Base-by-base conservation (phyloP, 2,329 filamentous ascomycete genomes). In the Hyphodiscus sp. region DNA sequence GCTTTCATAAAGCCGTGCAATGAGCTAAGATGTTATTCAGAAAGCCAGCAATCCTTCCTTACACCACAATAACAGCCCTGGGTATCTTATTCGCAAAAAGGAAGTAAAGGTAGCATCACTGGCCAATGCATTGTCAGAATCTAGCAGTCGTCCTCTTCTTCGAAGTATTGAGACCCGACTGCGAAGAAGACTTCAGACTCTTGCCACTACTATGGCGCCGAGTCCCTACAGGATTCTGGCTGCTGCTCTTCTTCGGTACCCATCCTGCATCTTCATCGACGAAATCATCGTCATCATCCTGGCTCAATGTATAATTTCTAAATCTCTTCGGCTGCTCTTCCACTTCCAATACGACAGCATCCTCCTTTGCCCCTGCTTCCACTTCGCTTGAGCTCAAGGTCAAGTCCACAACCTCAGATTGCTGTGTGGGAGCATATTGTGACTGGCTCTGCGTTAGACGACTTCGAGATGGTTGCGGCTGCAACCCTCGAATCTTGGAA, bases 341-440 rank as follows among this genome's bases (percentile, higher is more conserved):
- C 42, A 44, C 20, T 3, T 44, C 18, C 8, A 16, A 44, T n/a
- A 38, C 33, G 33, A 38, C 33, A 13, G 13, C 4, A 38, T 38
- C 11, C 11, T 38, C 42, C 15, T 48, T 44, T 6, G 23, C 6
- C 23, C 54, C 61, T 4, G 50, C 45, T 9, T 65, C 62, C 20
- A 45, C 23, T 51, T 65, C 61, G 26, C 60, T 65, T 8, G 58
- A 61, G 16, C 11, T 38, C 18, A 59, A n/a, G 1, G 63, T 64
- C 20, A 74, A 58, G 48, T 72, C 69, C 3, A 73, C 49, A 4
- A 74, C 63, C 47, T 73, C 71, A 0, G 68, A 68, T 6, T 70
- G 70, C 2, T 29, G 70, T 51, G 26, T 55, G 29, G 42, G 20
- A 11, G 29, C 10, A 41, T 23, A 41, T 16, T 49, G 41, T 15